These are phyloP conservation scores for Chamaecrista fasciculata DNA, from an alignment of 306 rosid species.

Conservation along the genomic window DNA sequence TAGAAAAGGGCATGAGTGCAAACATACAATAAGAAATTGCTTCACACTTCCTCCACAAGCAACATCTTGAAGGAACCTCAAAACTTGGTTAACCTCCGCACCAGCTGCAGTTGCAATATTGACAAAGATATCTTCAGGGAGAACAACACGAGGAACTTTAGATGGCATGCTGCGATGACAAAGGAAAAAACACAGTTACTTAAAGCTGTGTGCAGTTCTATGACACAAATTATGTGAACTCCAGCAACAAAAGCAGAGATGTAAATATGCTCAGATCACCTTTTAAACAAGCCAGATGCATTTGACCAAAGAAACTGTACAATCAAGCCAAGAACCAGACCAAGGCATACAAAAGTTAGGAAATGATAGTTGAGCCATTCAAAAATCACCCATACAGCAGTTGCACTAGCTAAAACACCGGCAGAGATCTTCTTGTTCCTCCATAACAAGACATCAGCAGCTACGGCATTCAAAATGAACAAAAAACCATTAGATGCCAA, in stretches of 20 bases:
- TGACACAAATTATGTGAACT: background rate
- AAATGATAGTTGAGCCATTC: conserved; percentile 89
- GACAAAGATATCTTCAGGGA: conserved; percentile 63
- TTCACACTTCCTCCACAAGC: conserved; percentile 76
- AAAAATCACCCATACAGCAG: conserved; percentile 75
- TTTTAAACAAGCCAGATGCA: conserved; percentile 63
- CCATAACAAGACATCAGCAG: conserved; percentile 92
- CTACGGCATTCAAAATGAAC: conserved; percentile 37
- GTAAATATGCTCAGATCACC: conserved; percentile 43
- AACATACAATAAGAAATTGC: conserved; percentile 63
- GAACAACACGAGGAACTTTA: conserved; percentile 58
- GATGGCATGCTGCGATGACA: conserved; percentile 48
- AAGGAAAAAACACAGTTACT: conserved; percentile 16
- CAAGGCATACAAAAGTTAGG: conserved; percentile 57
- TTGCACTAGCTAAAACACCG: conserved; percentile 69
- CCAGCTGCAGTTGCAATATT: conserved; percentile 54
- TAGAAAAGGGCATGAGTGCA: background rate
- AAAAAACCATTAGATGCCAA: conserved; percentile 9
- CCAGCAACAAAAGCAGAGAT: conserved; percentile 15
- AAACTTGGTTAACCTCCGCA: conserved; percentile 52
- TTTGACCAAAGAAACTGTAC: conserved; percentile 80
- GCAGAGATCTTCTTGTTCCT: conserved; percentile 96
- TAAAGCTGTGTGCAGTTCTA: conserved; percentile 6
- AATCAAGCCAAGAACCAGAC: conserved; percentile 65
- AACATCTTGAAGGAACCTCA: conserved; percentile 70